Evolutionary conservation across 305 asterid genomes (phyloP), one percentile per base, ranked within the genome.

Genomic region (Fraxinus albicans): DNA sequence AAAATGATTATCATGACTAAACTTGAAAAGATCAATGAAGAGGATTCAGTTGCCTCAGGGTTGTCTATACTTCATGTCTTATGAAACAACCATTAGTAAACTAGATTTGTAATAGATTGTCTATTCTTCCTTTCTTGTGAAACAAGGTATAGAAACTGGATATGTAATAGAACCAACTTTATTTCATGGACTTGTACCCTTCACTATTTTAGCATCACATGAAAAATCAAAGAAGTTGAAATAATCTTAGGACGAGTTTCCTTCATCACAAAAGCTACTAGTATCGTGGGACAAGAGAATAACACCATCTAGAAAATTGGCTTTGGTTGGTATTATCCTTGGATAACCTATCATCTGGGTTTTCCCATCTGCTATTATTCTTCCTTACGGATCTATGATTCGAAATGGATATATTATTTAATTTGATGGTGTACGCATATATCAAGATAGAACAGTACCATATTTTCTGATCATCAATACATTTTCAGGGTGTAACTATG

Each of bases 401-500:
- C 33, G 15, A 79, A 47, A 23, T 15, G 23, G 33, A 8, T 63
- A 58, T 44, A 10, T 44, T 15, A 35, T 60, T 80, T 55, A 69
- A 79, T 70, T 67, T 67, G 7, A 81, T 81, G 84, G 74, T 84
- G 63, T 70, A 13, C 5, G 27, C 25, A 33, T 65, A 40, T 80
- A 44, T 27, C 53, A 77, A 53, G 82, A 27, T 29, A 38, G 36
- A 23, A 47, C 40, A 69, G 4, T 15, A 29, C 67, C 53, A 38
- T 79, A 81, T 83, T 80, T 13, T 67, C 82, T 85, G 73, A 89
- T 75, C 81, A 35, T 73, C 73, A 23, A 77, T 77, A 38, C 77
- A 82, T 76, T 79, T 88, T 73, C 92, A 96, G 99, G 83, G 53
- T 96, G 98, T 82, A 90, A 89, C 84, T 88, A 91, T 83, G 91